Percentiles rank a stretch among this genome's conserved stretches.
These are phyloP conservation scores for Geotrichum bryndzae DNA, from an alignment of 1,139 yeast genomes.

Conservation along the genomic window DNA sequence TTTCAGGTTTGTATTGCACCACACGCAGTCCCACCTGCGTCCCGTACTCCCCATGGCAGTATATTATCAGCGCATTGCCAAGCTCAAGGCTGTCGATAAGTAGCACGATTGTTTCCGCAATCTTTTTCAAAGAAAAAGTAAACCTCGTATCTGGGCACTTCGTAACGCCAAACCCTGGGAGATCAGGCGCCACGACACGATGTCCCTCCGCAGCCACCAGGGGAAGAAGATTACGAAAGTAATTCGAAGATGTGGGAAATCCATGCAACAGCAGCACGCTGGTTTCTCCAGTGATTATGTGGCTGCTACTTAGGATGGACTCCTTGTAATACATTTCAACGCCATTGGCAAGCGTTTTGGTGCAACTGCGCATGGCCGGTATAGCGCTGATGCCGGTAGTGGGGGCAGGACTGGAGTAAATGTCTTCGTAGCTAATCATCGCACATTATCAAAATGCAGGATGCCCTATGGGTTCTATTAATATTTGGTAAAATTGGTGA, in stretches of 20 bases:
- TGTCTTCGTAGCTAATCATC: not conserved
- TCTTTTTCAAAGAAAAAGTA: constrained; percentile 34
- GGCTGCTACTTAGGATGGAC: constrained; percentile 28
- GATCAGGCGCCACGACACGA: constrained; percentile 41
- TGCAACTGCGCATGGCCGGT: not conserved
- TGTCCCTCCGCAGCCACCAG: constrained; percentile 30
- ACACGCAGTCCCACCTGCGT: constrained; percentile 41
- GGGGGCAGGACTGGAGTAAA: not conserved
- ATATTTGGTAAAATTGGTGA: too few species aligned
- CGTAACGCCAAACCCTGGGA: constrained; percentile 44
- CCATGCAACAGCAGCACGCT: constrained; percentile 41
- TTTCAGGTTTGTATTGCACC: constrained; percentile 34
- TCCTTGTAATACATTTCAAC: constrained; percentile 38
- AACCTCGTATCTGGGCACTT: constrained; percentile 29
- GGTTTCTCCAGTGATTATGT: constrained; percentile 31
- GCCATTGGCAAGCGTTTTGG: constrained; percentile 19
- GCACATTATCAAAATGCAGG: not conserved
- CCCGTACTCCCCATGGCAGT: constrained; percentile 42
- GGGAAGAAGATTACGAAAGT: constrained; percentile 38
- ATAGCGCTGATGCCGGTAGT: not conserved
- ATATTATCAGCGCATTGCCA: constrained; percentile 32
- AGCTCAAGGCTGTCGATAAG: constrained; percentile 34
- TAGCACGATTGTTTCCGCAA: constrained; percentile 35
- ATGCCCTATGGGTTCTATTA: too few species aligned
- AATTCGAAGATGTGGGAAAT: constrained; percentile 41